Conservation (phyloP, 192 early-diverging fungal species). For the Coemansia sp. region DNA sequence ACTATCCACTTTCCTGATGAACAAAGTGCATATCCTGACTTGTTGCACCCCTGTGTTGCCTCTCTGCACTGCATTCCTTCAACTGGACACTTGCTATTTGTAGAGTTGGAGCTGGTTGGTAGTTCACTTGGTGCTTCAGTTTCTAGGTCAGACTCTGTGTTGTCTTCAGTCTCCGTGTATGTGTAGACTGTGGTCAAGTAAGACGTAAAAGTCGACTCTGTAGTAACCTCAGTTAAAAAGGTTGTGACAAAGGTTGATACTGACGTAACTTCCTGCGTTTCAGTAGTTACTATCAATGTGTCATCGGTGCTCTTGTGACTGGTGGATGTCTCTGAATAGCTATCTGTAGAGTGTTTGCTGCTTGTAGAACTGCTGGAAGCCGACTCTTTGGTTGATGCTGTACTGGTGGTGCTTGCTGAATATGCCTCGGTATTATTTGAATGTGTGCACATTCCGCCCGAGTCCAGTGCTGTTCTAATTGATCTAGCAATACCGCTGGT, state of each 20-base stretch:
- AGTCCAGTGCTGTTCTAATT: conserved; percentile 29
- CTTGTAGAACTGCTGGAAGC: not conserved
- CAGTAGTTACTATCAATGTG: conserved; percentile 2
- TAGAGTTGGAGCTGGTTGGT: not conserved
- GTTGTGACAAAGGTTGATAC: conserved; percentile 37
- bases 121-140: not conserved
- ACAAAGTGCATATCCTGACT: conserved; percentile 33
- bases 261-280: conserved; percentile 29
- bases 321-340: not conserved
- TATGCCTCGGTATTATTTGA: conserved; percentile 16
- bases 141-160: not conserved
- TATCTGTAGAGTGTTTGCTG: not conserved
- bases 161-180: not conserved
- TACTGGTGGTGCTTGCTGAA: conserved; percentile 1
- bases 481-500: conserved; percentile 39
- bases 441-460: conserved; percentile 22
- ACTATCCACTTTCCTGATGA: conserved; percentile 23
- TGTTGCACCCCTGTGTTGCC: conserved; percentile 25
- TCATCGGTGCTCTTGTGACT: not conserved
- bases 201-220: conserved; percentile 16
- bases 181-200: conserved; percentile 25
- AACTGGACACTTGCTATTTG: conserved; percentile 13
- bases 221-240: conserved; percentile 9
- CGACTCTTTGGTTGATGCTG: not conserved
- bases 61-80: conserved; percentile 23